phyloP scores from a whole-genome alignment of 2,329 filamentous ascomycete species.

The Paracamarosporium sp. region DNA sequence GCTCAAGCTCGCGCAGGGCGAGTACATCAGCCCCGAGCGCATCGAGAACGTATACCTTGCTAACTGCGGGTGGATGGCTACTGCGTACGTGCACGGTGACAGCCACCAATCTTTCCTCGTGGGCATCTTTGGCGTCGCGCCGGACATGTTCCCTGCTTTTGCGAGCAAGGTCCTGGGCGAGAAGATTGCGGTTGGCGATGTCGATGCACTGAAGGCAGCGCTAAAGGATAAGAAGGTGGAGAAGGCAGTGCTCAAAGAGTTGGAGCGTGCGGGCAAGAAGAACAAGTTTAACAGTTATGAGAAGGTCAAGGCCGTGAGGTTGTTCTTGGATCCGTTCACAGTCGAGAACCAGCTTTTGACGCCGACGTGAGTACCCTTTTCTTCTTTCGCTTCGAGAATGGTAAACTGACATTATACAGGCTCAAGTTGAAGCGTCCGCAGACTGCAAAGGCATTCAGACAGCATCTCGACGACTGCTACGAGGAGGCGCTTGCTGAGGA shows the following conservation, averaged over 20 bases:
- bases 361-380: conserved; percentile 73
- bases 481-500: conserved; percentile 57
- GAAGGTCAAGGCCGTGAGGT: conserved; percentile 73
- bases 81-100: conserved; percentile 92
- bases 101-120: conserved; percentile 81
- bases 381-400: background rate
- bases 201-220: conserved; percentile 70
- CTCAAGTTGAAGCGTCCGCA: conserved; percentile 76
- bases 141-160: conserved; percentile 80
- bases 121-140: conserved; percentile 86
- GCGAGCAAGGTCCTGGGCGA: conserved; percentile 78
- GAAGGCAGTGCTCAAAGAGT: conserved; percentile 76
- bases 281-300: conserved; percentile 94
- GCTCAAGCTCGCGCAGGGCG: conserved; percentile 96
- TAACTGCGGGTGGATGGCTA: conserved; percentile 76
- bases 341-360: conserved; percentile 91
- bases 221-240: conserved; percentile 73
- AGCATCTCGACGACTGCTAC: conserved; percentile 67
- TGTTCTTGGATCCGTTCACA: conserved; percentile 88
- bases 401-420: conserved; percentile 50
- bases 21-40: conserved; percentile 96
- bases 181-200: conserved; percentile 68
- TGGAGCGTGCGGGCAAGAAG: conserved; percentile 79
- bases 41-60: conserved; percentile 94
- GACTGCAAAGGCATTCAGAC: conserved; percentile 67